Evolutionary conservation across 306 rosid species (phyloP), one percentile per base, ranked within the genome.

Genomic region (Vicia sativa): DNA sequence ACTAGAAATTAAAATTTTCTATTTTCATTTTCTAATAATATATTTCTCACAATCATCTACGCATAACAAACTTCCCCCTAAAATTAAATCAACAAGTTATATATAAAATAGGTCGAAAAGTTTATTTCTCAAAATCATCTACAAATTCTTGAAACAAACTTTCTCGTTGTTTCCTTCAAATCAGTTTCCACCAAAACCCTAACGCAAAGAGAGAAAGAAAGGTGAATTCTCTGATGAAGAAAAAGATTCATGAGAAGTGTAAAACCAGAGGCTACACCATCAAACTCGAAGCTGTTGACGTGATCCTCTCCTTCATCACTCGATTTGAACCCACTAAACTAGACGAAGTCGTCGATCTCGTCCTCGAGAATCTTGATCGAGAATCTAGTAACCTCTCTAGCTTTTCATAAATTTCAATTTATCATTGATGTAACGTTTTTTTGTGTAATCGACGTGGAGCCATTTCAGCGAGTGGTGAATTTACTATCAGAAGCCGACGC

Each of bases 191-290:
- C 3, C 39, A 7, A 19, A 50, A 1, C 23, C 54, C 11, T 1
- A 11, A 38, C 12, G 0, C 49, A 60, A 42, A 42, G 28, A 59
- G 34, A 67, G 41, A 64, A 58, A 71, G 45, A 92, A n/a, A n/a
- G n/a, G n/a, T 91, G 97, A 87, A 71, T 37, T 55, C 74, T 52
- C 41, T 85, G 9, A 73, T 78, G 67, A 79, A 93, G 78, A 88
- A 73, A 82, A 90, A 86, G 74, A 68, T 93, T 21, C 91, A 88
- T 80, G 84, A 65, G 68, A 93, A 85, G 68, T 85, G 87, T 71
- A 93, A 85, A 70, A 88, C 88, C 78, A 78, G 95, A 81, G 97
- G 98, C 1, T 88, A 82, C 78, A 78, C 66, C 18, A 82, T 93
- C 71, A 85, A 88, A 67, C 58, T 65, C 10, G 98, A 86, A 5